phyloP scores from a whole-genome alignment of 768 basidiomycete species.

The Boletellus ananiceps region DNA sequence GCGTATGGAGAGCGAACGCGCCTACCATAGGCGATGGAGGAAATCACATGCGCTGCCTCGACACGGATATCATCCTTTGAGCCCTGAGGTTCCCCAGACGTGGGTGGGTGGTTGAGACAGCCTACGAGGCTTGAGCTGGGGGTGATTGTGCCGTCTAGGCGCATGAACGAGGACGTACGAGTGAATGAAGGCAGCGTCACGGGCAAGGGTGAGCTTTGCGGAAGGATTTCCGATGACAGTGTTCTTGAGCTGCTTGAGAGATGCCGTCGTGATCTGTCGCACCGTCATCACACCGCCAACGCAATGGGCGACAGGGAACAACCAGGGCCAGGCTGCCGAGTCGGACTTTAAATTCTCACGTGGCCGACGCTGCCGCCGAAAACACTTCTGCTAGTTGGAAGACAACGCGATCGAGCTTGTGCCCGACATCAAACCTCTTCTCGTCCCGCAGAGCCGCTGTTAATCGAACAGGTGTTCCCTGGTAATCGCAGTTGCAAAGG shows the following conservation, averaged over 20 bases:
- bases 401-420: too few relatives aligned
- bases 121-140: constrained; percentile 52
- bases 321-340: neutral
- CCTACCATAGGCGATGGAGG: constrained; percentile 67
- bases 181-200: constrained; percentile 52
- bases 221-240: constrained; percentile 75
- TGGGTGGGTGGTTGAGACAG: constrained; percentile 45
- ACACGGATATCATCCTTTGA: constrained; percentile 52
- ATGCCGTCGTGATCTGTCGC: constrained; percentile 24
- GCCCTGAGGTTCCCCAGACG: constrained; percentile 30
- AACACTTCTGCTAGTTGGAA: too few relatives aligned
- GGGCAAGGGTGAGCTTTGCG: constrained; percentile 56
- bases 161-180: constrained; percentile 36
- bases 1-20: neutral
- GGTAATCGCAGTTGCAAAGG: too few relatives aligned
- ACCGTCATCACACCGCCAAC: constrained; percentile 25
- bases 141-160: neutral
- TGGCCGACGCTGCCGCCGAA: neutral
- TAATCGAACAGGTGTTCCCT: too few relatives aligned
- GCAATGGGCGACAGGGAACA: neutral
- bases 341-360: neutral
- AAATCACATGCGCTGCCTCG: constrained; percentile 71
- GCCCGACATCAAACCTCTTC: too few relatives aligned
- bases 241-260: constrained; percentile 69
- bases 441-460: too few relatives aligned